These are phyloP conservation scores for Rusavskia elegans DNA, from an alignment of 495 filamentous ascomycete species.

Conservation along the genomic window DNA sequence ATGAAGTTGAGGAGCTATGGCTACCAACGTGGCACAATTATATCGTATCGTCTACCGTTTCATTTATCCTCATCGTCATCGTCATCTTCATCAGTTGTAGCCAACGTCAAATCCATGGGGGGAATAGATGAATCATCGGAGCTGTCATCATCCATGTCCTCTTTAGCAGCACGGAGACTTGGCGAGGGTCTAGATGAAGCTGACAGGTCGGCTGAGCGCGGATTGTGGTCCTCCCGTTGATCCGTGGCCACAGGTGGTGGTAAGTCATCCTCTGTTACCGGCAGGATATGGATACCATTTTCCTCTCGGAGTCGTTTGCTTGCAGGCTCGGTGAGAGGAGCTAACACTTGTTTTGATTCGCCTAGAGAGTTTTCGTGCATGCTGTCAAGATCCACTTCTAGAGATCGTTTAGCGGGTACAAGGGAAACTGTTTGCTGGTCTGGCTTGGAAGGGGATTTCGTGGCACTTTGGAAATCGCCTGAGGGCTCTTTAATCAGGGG, in stretches of 20 bases:
- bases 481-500: no score
- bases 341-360: background rate
- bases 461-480: no score
- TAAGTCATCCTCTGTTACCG: background rate
- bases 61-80: background rate
- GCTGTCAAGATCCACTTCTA: background rate
- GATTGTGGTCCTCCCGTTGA: background rate
- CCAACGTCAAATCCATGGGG: background rate
- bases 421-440: background rate
- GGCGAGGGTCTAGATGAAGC: background rate
- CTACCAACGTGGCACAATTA: background rate
- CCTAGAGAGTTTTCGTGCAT: background rate
- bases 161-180: background rate
- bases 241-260: background rate
- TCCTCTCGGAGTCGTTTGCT: background rate
- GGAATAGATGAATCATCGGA: constrained; percentile 1
- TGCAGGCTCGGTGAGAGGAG: background rate
- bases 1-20: background rate
- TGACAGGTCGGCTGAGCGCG: background rate
- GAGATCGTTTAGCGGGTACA: background rate
- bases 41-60: background rate
- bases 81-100: background rate
- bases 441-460: background rate
- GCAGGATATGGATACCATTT: background rate
- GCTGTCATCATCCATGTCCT: background rate